phyloP scores from a whole-genome alignment of 139 green algal species.

The Eudorina sp. region DNA sequence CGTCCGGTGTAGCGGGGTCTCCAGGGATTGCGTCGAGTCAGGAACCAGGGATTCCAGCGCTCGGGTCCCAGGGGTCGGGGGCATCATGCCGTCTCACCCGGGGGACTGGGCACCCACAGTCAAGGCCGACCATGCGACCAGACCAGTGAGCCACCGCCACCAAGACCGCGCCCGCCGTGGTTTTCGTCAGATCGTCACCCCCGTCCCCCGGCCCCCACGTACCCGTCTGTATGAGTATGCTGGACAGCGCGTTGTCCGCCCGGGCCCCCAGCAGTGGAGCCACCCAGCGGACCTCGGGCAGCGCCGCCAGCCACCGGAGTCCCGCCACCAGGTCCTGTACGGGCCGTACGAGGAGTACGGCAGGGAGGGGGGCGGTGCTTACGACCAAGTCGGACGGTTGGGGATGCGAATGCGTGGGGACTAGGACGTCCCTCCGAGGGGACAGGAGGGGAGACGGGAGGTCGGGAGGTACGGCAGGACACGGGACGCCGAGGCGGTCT shows the following conservation, averaged over 20 bases:
- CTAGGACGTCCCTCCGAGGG: background rate
- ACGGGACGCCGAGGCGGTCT: background rate
- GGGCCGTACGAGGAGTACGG: background rate
- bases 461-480: background rate
- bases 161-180: background rate
- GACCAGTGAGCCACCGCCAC: background rate
- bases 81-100: background rate
- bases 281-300: background rate
- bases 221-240: constrained; percentile 15
- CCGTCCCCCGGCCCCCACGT: background rate
- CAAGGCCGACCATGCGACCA: background rate
- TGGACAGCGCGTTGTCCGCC: background rate
- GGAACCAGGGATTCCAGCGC: no score
- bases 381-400: background rate
- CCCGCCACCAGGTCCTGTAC: constrained; percentile 1
- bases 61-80: no score
- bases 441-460: background rate
- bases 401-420: background rate
- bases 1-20: no score
- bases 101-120: background rate
- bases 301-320: background rate
- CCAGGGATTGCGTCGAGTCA: no score
- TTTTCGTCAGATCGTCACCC: background rate
- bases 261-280: background rate
- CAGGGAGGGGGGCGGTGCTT: background rate